Conservation (phyloP, 2,329 filamentous ascomycete species). For the Ceratocystis albifundus region DNA sequence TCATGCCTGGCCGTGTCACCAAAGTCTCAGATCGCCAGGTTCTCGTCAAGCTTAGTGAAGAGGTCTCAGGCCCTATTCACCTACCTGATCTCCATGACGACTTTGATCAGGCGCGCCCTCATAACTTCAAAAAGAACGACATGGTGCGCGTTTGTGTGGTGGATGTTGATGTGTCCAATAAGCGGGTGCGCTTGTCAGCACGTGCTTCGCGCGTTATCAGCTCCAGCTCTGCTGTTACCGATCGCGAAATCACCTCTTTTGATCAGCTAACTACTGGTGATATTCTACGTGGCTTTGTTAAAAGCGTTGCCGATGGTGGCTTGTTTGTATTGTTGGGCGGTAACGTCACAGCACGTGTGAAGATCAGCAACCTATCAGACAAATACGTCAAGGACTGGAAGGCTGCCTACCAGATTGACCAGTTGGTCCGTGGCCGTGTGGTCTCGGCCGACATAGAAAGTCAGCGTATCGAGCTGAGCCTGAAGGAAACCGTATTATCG, state of each 20-base stretch:
- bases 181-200: slow-evolving; percentile 68
- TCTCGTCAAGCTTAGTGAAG: slow-evolving; percentile 73
- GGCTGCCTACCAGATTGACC: slow-evolving; percentile 71
- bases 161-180: slow-evolving; percentile 69
- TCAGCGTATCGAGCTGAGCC: slow-evolving; percentile 68
- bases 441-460: slow-evolving; percentile 55
- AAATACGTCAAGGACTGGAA: slow-evolving; percentile 94
- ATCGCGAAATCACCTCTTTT: slow-evolving; percentile 62
- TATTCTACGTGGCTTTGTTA: slow-evolving; percentile 81
- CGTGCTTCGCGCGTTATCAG: slow-evolving; percentile 72
- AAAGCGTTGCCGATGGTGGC: slow-evolving; percentile 78
- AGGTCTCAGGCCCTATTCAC: slow-evolving; percentile 66
- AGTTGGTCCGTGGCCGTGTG: slow-evolving; percentile 81
- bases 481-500: slow-evolving; percentile 77
- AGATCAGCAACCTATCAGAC: slow-evolving; percentile 81
- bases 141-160: slow-evolving; percentile 79
- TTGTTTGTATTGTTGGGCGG: slow-evolving; percentile 77
- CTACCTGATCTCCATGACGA: slow-evolving; percentile 78
- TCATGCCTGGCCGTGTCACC: slow-evolving; percentile 72
- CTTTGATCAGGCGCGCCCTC: slow-evolving; percentile 66
- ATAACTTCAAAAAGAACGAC: slow-evolving; percentile 69
- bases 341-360: slow-evolving; percentile 68
- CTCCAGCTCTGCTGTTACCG: slow-evolving; percentile 67
- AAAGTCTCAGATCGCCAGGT: slow-evolving; percentile 76
- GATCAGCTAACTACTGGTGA: slow-evolving; percentile 66